These are phyloP conservation scores for Aspergillus fructus DNA, from an alignment of 2,329 filamentous ascomycete species.

Conservation along the genomic window DNA sequence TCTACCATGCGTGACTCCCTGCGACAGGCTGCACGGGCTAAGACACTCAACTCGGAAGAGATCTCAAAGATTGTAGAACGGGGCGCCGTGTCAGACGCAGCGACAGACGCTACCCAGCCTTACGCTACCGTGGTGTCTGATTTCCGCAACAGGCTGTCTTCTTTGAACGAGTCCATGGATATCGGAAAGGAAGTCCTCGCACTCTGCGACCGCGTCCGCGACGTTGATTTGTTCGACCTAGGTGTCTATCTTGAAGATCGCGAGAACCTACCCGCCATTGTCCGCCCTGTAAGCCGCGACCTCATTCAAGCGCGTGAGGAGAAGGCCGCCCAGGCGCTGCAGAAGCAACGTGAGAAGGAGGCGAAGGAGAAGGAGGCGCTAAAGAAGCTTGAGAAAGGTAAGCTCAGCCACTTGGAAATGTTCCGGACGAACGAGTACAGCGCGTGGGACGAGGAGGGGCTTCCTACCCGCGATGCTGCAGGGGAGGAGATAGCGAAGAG, in stretches of 20 bases:
- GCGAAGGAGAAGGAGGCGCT: conserved; percentile 44
- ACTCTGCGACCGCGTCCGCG: conserved; percentile 77
- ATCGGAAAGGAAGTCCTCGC: conserved; percentile 70
- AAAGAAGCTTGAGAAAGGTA: conserved; percentile 54
- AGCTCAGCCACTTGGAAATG: conserved; percentile 40
- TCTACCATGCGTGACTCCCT: conserved; percentile 59
- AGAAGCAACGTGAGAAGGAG: conserved; percentile 50
- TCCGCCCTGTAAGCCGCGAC: conserved; percentile 64
- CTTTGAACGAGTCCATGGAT: conserved; percentile 46
- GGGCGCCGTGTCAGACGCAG: conserved; percentile 20
- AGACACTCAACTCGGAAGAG: conserved; percentile 40
- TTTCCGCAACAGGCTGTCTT: conserved; percentile 41
- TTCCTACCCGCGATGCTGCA: conserved; percentile 74
- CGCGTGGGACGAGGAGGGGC: conserved; percentile 78
- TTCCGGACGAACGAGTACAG: conserved; percentile 63
- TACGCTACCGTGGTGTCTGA: conserved; percentile 50
- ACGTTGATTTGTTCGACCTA: conserved; percentile 75
- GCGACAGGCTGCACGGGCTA: conserved; percentile 55
- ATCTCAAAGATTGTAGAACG: conserved; percentile 41
- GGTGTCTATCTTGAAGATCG: conserved; percentile 88
- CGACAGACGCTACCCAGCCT: conserved; percentile 34
- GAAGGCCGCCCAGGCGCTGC: conserved; percentile 50
- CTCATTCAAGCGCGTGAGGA: conserved; percentile 57
- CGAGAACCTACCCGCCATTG: conserved; percentile 63
- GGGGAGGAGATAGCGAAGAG: conserved; percentile 81